A percentile compares a stretch with the other conserved stretches of the same genome.
phyloP scores from a whole-genome alignment of 176 grass and related monocot species.

The Bonia amplexicaulis region DNA sequence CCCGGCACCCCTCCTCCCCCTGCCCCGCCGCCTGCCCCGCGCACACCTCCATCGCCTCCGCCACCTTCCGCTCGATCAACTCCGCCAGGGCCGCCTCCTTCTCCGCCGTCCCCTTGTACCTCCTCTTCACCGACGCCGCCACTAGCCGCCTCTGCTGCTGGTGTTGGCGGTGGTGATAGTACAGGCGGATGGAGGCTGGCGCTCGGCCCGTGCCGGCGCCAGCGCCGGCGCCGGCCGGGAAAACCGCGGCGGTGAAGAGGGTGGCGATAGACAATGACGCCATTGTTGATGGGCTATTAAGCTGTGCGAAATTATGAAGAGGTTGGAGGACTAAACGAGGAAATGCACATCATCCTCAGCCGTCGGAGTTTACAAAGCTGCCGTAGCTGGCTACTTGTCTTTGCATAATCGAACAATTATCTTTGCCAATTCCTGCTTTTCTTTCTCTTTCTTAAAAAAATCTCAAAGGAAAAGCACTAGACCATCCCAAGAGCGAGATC shows the following conservation, averaged over 20 bases:
- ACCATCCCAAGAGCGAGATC: not conserved
- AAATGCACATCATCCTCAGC: not conserved
- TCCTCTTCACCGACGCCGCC: slow-evolving; percentile 22
- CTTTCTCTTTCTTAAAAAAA: not conserved
- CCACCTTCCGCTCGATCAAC: slow-evolving; percentile 78
- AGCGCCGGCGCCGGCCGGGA: not conserved
- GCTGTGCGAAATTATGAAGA: not conserved
- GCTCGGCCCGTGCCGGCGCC: not conserved
- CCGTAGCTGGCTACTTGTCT: not conserved
- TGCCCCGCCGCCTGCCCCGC: slow-evolving; percentile 11
- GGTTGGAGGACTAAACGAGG: not conserved
- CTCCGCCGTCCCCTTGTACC: slow-evolving; percentile 69
- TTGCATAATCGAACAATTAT: not conserved
- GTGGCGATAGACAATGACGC: not conserved
- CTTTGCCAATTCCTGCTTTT: not conserved
- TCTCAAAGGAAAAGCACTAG: not conserved
- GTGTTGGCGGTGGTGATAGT: not conserved
- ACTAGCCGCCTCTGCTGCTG: not conserved
- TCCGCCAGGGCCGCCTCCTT: slow-evolving; percentile 55
- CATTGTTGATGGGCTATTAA: not conserved
- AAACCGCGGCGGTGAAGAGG: not conserved
- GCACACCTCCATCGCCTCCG: slow-evolving; percentile 64
- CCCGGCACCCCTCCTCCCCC: slow-evolving; percentile 38
- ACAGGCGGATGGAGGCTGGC: not conserved
- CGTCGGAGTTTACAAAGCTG: not conserved